A percentile compares a stretch with the other conserved stretches of the same genome.
Conservation (phyloP, 1,139 yeast genomes). For the Zygosaccharomyces pseudobailii region DNA sequence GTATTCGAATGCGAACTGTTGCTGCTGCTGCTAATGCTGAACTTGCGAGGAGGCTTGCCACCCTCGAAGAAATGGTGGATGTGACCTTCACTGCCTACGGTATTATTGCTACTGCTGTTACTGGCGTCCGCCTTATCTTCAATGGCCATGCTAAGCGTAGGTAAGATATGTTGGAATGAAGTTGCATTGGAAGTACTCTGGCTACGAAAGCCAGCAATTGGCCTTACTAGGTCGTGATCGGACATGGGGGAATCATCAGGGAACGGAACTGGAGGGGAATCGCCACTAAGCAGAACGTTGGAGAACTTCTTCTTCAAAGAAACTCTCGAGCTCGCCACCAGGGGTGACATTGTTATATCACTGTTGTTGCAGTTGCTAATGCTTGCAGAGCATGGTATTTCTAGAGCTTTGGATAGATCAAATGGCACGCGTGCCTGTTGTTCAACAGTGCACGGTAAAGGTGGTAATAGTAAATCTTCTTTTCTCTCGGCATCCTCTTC, state of each 20-base stretch:
- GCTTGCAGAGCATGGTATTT: conserved; percentile 19
- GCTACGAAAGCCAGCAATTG: conserved; percentile 6
- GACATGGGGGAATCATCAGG: conserved; percentile 10
- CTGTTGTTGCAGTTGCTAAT: conserved; percentile 3
- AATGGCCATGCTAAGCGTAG: conserved; percentile 11
- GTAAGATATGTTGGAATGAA: conserved; percentile 12
- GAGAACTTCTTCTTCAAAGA: conserved; percentile 20
- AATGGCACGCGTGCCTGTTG: conserved; percentile 20
- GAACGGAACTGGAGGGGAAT: conserved; percentile 4
- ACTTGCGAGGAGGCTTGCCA: conserved; percentile 12
- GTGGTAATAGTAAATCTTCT: conserved; percentile 28
- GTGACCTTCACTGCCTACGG: conserved; percentile 5
- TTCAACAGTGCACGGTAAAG: conserved; percentile 25
- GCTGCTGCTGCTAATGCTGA: conserved; percentile 16
- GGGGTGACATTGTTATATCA: conserved; percentile 2
- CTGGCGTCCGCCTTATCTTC: conserved; percentile 8
- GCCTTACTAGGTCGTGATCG: background rate
- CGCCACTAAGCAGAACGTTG: conserved; percentile 10
- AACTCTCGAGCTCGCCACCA: conserved; percentile 13
- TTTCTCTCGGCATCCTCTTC: conserved; percentile 24
- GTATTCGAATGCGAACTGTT: conserved; percentile 9
- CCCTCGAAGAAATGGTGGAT: conserved; percentile 1
- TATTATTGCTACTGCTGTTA: conserved; percentile 4
- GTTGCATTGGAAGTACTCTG: conserved; percentile 16
- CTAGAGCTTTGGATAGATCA: conserved; percentile 32